Evolutionary conservation across 805 yeast species (phyloP), one percentile per base, ranked within the genome.

Genomic region (Spathaspora hagerdaliae): DNA sequence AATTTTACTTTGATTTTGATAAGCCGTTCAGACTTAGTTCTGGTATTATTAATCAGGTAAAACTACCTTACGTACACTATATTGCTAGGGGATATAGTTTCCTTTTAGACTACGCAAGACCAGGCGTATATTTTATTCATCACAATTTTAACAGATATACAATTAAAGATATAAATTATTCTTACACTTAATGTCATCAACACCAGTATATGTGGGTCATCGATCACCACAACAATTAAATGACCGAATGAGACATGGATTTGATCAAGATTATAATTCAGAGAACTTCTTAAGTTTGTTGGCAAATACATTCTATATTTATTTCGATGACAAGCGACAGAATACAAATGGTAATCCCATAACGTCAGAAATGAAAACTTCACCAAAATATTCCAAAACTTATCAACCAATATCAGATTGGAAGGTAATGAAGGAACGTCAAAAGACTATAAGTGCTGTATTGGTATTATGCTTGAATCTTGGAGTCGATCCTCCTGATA

Each of bases 401-500:
- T 83, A 77, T 61, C 87, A 85, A 59, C 85, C 88, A 3, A 83
- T 87, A 2, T 65, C 81, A 2, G 97, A 92, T 59, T 94, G 99
- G 99, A 86, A 95, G 52, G 78, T 83, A 29, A 86, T 89, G 76
- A 82, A 85, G 49, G 96, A 90, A 54, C 79, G 97, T 38, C 96
- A 87, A 58, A 87, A 91, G 60, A 94, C 99, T 1, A 89, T 91
- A 10, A 83, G 87, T 44, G 99, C 97, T 0, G 97, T 96, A 12
- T 71, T 94, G 7, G 90, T 94, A 41, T 69, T 94, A 41, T 94
- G 99, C 63, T 71, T 94, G 34, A 94, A 94, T 59, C 65, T 92
- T 26, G 97, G 98, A 7, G 97, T 94, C 1, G 98, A 92, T 54
- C 99, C 99, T 2, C 99, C 99, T 0, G 99, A 94, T 64, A 82